Evolutionary conservation across 1,284 basidiomycete genomes (phyloP), one percentile per base, ranked within the genome.

Genomic region (Caloboletus inedulis): DNA sequence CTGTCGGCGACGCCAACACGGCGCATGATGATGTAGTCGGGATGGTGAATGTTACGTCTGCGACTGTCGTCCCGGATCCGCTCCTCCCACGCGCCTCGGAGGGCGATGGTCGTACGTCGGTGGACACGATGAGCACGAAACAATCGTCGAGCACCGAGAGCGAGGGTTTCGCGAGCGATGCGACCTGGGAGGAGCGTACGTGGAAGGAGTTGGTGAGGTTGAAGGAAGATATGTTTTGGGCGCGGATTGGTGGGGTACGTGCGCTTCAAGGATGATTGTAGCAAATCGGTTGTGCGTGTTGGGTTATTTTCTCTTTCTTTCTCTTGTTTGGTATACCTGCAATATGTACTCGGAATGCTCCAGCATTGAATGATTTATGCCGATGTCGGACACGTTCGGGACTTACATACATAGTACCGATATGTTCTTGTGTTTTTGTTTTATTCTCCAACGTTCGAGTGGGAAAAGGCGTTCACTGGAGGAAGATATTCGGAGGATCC

Each of bases 201-300:
- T 97, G 93, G 92, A 87, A 84, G 62, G 87, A 92, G 72, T 71
- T 97, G 14, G 77, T 89, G 8, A 79, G 79, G 51, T 69, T 97
- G 59, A 86, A 87, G 62, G 92, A 96, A 72, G 87, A 88, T 48
- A 93, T 96, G 88, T 94, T 91, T 72, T 92, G 85, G 82, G 87
- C 92, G 33, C 74, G 92, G 49, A 74, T 94, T 31, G 93, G 93
- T 2, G 84, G 82, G 5, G 63, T 81, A 51, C 76, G 75, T 59
- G 74, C 59, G 43, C 47, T 46, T 33, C 50, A 49, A 25, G 51
- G 18, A 5, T 57, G 48, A 55, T 40, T 3, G 19, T 16, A 19
- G 29, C 13, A 7, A 8, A n/a, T 25, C 7, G 29, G 18, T 41
- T 18, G 18, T 41, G 23, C 27, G 35, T 40, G 25, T n/a, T 42